Conservation (phyloP, 2,329 filamentous ascomycete genomes). For the Neofusicoccum kwambonambiense region DNA sequence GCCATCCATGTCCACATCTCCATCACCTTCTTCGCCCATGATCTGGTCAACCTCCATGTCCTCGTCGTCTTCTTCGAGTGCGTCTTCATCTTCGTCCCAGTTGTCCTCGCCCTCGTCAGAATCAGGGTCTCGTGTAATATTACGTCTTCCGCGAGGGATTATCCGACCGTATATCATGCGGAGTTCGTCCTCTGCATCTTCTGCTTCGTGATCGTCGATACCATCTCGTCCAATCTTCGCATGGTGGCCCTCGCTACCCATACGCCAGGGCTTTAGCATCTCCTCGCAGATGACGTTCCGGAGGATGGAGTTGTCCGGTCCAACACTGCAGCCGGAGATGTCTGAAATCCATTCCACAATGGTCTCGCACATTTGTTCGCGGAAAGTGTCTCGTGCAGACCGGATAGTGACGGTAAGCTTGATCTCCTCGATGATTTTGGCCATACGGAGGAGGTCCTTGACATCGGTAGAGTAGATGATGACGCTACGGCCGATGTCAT, state of each 20-base stretch:
- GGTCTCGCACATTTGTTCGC: conserved; percentile 97
- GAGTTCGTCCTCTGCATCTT: conserved; percentile 52
- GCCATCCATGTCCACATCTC: conserved; percentile 51
- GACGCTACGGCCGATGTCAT: conserved; percentile 83
- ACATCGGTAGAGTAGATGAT: conserved; percentile 75
- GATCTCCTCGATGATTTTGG: conserved; percentile 88
- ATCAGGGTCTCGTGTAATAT: conserved; percentile 26
- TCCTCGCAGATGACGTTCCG: conserved; percentile 86
- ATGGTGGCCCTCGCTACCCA: conserved; percentile 81
- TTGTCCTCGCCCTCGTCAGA: conserved; percentile 52
- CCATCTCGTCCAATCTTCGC: conserved; percentile 73
- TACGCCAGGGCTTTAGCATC: conserved; percentile 80
- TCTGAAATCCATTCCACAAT: conserved; percentile 96
- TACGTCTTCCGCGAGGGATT: conserved; percentile 26
- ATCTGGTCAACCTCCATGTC: conserved; percentile 47
- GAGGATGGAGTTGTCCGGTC: conserved; percentile 74
- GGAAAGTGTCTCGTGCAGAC: conserved; percentile 89
- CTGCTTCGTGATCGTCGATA: conserved; percentile 75
- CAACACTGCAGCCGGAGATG: conserved; percentile 84
- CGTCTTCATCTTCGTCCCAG: conserved; percentile 43
- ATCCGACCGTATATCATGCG: conserved; percentile 33
- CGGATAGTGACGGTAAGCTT: conserved; percentile 94
- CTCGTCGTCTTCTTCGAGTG: conserved; percentile 47
- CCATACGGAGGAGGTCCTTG: conserved; percentile 70
- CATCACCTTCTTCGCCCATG: conserved; percentile 47